Evolutionary conservation across 129 eudicot genomes (phyloP), one percentile per base, ranked within the genome.

Genomic region (Erigeron canadensis): DNA sequence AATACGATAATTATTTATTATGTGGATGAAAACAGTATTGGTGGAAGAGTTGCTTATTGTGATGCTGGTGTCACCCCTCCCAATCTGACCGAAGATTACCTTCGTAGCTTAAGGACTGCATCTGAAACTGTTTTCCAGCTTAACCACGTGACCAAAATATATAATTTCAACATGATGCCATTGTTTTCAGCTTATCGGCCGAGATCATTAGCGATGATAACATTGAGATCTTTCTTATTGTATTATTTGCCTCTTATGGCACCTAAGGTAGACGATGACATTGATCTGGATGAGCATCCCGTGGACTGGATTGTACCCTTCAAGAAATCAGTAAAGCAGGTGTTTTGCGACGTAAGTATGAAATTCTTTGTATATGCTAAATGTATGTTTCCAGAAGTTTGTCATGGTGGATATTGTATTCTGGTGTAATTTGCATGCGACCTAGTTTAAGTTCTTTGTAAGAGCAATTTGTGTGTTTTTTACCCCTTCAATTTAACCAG

Each of bases 221-320:
- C 94, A 41, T 51, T 94, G 82, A 84, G 99, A 70, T 79, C 97
- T 3, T 90, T 94, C 67, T 77, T 90, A 43, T 63, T 90, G 73
- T 86, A 82, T 71, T 94, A 84, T 86, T 81, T 94, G 77, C 99
- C 99, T 15, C 86, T 94, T 72, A 17, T 94, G 81, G 93, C 81
- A 80, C 95, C 97, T 12, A 83, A 70, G 41, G 45, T 79, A 40
- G 78, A 56, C 42, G 80, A 89, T 43, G 98, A 93, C 50, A 89
- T 87, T 68, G 86, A 85, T 80, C 89, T 89, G 10, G 81, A 76
- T 43, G 82, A 77, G 16, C 74, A 67, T 9, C 84, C 19, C 63
- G 45, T 87, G 46, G 97, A 95, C 73, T 83, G 90, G 81, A 89
- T 90, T 73, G 79, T 80, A 75, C 99, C 96, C 18, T 88, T 94